Evolutionary conservation across 2,329 filamentous ascomycete genomes (phyloP).

Genomic region (Mycosphaerella sp.): DNA sequence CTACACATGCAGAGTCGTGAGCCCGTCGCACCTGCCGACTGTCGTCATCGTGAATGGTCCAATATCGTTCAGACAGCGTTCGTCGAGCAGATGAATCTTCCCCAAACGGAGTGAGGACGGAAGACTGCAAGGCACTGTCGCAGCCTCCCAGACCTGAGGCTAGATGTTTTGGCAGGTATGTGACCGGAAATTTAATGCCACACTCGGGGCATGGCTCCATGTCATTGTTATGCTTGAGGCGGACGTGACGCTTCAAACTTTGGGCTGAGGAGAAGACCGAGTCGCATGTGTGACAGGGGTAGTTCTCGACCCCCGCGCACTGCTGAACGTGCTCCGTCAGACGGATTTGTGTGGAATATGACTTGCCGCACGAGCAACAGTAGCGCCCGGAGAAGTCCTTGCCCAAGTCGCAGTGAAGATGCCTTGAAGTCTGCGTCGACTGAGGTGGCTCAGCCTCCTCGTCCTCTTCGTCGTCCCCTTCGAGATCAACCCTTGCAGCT

Average conservation of each 20-base stretch:
- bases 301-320: constrained; percentile 18
- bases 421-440: constrained; percentile 3
- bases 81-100: constrained; percentile 6
- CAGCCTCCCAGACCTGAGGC: constrained; percentile 21
- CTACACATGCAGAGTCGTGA: constrained; percentile 4
- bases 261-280: constrained; percentile 14
- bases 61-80: constrained; percentile 19
- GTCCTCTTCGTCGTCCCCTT: constrained; percentile 8
- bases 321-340: constrained; percentile 15
- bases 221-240: constrained; percentile 15
- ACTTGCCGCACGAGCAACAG: constrained; percentile 22
- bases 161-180: constrained; percentile 19
- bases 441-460: not conserved
- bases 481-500: constrained; percentile 8
- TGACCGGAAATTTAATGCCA: constrained; percentile 15
- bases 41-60: constrained; percentile 21
- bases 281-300: constrained; percentile 20
- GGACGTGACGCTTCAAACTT: constrained; percentile 13
- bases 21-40: constrained; percentile 9
- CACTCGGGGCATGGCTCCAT: constrained; percentile 21
- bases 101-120: constrained; percentile 13
- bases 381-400: constrained; percentile 16
- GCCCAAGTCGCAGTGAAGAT: constrained; percentile 20
- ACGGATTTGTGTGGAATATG: constrained; percentile 14
- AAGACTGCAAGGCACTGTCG: constrained; percentile 18